Evolutionary conservation across 1,284 basidiomycete species (phyloP), one percentile per base, ranked within the genome.

Genomic region (Sporisorium scitamineum): DNA sequence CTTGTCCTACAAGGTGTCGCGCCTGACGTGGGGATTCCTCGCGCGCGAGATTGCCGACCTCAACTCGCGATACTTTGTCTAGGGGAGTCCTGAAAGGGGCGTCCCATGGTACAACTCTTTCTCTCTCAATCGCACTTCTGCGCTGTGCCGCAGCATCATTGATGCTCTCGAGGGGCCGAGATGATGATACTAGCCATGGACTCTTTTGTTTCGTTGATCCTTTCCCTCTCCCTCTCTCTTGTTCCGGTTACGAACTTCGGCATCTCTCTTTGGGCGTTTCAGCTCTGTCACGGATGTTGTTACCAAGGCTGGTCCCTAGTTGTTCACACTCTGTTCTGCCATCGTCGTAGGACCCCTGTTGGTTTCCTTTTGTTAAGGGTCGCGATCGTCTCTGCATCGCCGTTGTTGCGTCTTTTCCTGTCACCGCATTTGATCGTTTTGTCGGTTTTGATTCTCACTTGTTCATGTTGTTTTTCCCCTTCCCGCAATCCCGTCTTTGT

Each of bases 1-100:
- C 8, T 27, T 80, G 41, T 70, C 78, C 1, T 74, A 68, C 51
- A 62, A 47, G 27, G 69, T 71, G 6, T 54, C 78, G 18, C 68
- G 76, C 24, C 50, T 81, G 20, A 78, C 76, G 14, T 83, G 81
- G 79, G 79, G 80, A 32, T 71, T 65, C 54, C 54, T 84, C 13
- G 70, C 70, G 29, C 74, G 76, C 50, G 75, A 82, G 66, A 79
- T 84, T 54, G 70, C 80, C 34, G 70, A 69, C 20, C 77, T 84
- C 61, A 84, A 84, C 59, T 67, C 65, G 44, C 79, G 80, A 6
- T 83, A 82, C 68, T 78, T 72, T 57, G 68, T 80, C 22, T 78
- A 53, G 51, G 22, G 18, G 32, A 27, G 31, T 20, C 22, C 18
- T 42, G 20, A 37, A 20, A 14, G 48, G 29, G 18, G 16, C 54